phyloP scores from a whole-genome alignment of 2,329 filamentous ascomycete genomes.

The Cordyceps fumosorosea region DNA sequence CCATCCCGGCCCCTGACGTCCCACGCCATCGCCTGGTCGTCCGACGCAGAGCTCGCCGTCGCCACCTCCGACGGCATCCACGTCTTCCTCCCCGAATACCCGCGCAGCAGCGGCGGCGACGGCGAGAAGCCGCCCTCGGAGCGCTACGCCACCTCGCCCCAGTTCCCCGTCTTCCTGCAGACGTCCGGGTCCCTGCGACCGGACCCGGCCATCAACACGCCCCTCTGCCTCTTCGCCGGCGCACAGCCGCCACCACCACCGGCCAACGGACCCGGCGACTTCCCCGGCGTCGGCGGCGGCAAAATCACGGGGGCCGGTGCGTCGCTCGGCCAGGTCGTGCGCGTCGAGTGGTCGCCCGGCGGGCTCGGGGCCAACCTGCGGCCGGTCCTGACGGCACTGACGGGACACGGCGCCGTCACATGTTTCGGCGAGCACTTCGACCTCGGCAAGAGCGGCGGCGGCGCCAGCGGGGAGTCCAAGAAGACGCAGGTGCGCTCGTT shows the following conservation, averaged over 20 bases:
- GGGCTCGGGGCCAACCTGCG: slow-evolving; percentile 49
- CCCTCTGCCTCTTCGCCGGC: slow-evolving; percentile 5
- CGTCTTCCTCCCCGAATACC: slow-evolving; percentile 10
- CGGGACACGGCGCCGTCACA: slow-evolving; percentile 42
- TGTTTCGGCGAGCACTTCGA: slow-evolving; percentile 44
- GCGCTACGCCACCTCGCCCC: not conserved
- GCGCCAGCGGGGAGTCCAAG: slow-evolving; percentile 19
- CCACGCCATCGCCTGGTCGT: slow-evolving; percentile 26
- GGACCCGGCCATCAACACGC: slow-evolving; percentile 10
- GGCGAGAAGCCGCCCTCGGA: slow-evolving; percentile 2
- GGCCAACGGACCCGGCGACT: not conserved
- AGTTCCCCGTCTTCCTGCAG: slow-evolving; percentile 12
- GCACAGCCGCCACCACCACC: not conserved
- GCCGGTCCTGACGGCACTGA: slow-evolving; percentile 44
- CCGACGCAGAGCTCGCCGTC: slow-evolving; percentile 11
- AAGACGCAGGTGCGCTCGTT: slow-evolving; percentile 32
- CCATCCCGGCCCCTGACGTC: slow-evolving; percentile 37
- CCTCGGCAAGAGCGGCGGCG: slow-evolving; percentile 16
- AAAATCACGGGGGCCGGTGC: slow-evolving; percentile 17
- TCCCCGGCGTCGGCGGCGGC: slow-evolving; percentile 3
- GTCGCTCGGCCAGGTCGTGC: slow-evolving; percentile 48
- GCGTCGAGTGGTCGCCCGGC: slow-evolving; percentile 51
- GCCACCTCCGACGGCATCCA: slow-evolving; percentile 8
- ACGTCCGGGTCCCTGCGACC: slow-evolving; percentile 6
- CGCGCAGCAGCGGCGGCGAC: not conserved